These are phyloP conservation scores for Haplosporangium gracile DNA, from an alignment of 192 early-diverging fungal species.

Conservation along the genomic window DNA sequence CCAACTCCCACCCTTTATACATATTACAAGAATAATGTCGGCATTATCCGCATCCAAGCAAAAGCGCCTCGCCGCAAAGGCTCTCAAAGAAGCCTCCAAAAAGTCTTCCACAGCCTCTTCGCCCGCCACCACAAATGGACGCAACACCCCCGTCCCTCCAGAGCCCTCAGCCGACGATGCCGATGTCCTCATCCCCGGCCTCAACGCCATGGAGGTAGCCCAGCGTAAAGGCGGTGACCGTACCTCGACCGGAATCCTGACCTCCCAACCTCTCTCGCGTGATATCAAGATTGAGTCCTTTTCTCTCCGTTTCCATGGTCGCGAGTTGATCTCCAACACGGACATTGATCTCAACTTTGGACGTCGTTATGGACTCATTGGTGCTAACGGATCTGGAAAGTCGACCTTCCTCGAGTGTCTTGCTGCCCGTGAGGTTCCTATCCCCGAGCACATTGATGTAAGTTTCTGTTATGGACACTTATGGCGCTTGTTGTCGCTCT, in stretches of 20 bases:
- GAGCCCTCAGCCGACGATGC: conserved; percentile 20
- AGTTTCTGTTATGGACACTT: conserved; percentile 18
- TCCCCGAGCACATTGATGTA: conserved; percentile 98
- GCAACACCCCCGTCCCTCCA: conserved; percentile 39
- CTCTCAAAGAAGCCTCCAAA: conserved; percentile 66
- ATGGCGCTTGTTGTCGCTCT: background rate
- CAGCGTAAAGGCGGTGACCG: conserved; percentile 84
- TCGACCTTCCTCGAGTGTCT: conserved; percentile 96
- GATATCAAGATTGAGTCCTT: conserved; percentile 98
- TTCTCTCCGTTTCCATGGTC: conserved; percentile 95
- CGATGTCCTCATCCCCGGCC: conserved; percentile 28
- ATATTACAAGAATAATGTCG: conserved; percentile 23
- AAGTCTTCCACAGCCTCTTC: conserved; percentile 56
- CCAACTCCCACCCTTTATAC: background rate
- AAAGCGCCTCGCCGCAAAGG: conserved; percentile 84
- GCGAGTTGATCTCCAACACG: conserved; percentile 94
- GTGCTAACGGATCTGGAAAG: conserved; percentile 96
- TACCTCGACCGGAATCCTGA: conserved; percentile 91
- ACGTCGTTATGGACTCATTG: conserved; percentile 96
- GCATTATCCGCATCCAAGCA: conserved; percentile 79
- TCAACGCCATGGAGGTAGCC: conserved; percentile 61
- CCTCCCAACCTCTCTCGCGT: conserved; percentile 87
- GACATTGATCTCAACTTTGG: conserved; percentile 99
- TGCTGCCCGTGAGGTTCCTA: conserved; percentile 92
- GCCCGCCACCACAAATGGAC: conserved; percentile 51